Conservation (phyloP, 2,329 filamentous ascomycete genomes). For the Claviceps purpurea region DNA sequence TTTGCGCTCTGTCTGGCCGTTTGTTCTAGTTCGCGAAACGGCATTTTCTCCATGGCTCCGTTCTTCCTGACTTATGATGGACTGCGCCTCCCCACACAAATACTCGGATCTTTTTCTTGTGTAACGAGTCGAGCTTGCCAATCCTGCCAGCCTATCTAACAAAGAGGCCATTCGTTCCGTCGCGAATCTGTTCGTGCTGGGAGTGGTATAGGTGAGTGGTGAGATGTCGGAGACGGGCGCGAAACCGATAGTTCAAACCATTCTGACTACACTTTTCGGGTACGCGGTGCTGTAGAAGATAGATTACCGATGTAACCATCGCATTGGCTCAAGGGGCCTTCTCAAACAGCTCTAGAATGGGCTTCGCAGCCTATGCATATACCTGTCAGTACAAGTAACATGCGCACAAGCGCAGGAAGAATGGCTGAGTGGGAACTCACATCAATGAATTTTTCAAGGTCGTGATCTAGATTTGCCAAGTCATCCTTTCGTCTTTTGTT, state of each 20-base stretch:
- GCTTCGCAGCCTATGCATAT: conserved; percentile 58
- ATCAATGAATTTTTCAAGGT: conserved; percentile 88
- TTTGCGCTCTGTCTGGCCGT: not conserved
- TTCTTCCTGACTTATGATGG: not conserved
- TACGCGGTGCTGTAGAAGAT: not conserved
- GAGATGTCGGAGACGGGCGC: not conserved
- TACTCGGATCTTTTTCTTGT: not conserved
- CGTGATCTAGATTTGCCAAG: conserved; percentile 76
- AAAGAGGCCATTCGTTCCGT: not conserved
- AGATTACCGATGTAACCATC: not conserved
- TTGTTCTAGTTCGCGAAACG: not conserved
- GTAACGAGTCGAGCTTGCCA: not conserved
- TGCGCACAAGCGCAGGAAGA: not conserved
- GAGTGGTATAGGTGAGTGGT: not conserved
- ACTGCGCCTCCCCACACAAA: not conserved
- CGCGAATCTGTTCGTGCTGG: not conserved
- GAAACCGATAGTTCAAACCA: not conserved
- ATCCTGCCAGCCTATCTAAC: too few relatives aligned
- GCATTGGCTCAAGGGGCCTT: conserved; percentile 40
- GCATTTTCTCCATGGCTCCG: not conserved
- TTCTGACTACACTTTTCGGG: not conserved
- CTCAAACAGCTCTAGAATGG: conserved; percentile 75
- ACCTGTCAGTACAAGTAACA: not conserved
- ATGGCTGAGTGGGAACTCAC: conserved; percentile 31
- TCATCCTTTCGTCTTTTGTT: conserved; percentile 94